A percentile compares a stretch with the other conserved stretches of the same genome.
Conservation (phyloP, 2,329 filamentous ascomycete genomes). For the Polytolypa hystricis region DNA sequence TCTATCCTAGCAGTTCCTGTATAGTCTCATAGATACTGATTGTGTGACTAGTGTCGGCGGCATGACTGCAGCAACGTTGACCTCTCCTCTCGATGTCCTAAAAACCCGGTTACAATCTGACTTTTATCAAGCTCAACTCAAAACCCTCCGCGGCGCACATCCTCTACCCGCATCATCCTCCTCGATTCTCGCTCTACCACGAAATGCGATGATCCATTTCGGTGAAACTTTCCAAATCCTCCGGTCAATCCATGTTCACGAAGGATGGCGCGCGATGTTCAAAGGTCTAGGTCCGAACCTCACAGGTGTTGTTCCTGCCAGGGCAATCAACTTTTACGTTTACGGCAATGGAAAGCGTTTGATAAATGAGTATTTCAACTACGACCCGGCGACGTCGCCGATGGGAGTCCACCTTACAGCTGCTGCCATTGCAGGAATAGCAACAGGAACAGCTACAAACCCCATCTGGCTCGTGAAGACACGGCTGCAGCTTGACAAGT, state of each 20-base stretch:
- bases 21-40: conserved; percentile 9
- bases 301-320: conserved; percentile 76
- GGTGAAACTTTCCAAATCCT: conserved; percentile 80
- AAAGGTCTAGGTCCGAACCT: conserved; percentile 88
- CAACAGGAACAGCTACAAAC: conserved; percentile 82
- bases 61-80: conserved; percentile 82
- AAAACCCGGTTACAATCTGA: conserved; percentile 89
- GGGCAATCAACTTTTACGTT: conserved; percentile 86
- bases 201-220: conserved; percentile 62
- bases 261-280: conserved; percentile 81
- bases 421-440: conserved; percentile 66
- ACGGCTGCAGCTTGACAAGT: conserved; percentile 81
- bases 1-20: too few relatives aligned
- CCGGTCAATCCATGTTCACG: conserved; percentile 63
- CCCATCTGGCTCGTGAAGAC: conserved; percentile 96
- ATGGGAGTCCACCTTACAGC: conserved; percentile 66
- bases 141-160: conserved; percentile 52
- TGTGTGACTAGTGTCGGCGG: conserved; percentile 56
- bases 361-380: conserved; percentile 55
- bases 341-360: conserved; percentile 86
- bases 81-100: conserved; percentile 81
- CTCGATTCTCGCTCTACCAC: conserved; percentile 49
- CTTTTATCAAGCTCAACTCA: conserved; percentile 79
- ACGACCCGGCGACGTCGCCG: conserved; percentile 36
- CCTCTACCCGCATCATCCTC: conserved; percentile 40